A percentile compares a stretch with the other conserved stretches of the same genome.
These are phyloP conservation scores for Megacollybia marginata DNA, from an alignment of 768 basidiomycete genomes.

Conservation along the genomic window DNA sequence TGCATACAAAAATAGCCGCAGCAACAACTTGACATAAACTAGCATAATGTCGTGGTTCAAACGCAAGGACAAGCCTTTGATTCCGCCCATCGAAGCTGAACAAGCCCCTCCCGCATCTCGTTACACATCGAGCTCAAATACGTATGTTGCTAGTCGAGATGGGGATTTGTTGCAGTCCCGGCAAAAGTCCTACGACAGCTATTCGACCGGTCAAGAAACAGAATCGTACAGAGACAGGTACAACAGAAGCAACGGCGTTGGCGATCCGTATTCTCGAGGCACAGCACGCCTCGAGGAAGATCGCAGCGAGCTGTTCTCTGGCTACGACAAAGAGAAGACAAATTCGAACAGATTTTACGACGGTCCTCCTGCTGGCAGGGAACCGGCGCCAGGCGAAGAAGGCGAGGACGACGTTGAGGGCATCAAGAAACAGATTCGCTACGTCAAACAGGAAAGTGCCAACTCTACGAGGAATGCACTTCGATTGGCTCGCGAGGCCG, in stretches of 20 bases:
- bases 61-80: conserved; percentile 54
- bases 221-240: conserved; percentile 33
- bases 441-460: conserved; percentile 87
- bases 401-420: conserved; percentile 88
- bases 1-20: too few species aligned
- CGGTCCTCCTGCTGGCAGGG: conserved; percentile 38
- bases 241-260: conserved; percentile 43
- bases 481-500: conserved; percentile 89
- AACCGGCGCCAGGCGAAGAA: conserved; percentile 58
- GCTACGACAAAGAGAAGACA: conserved; percentile 54
- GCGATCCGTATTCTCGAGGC: conserved; percentile 63
- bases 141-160: conserved; percentile 66
- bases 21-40: too few species aligned
- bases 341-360: conserved; percentile 67
- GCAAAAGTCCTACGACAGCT: conserved; percentile 12
- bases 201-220: conserved; percentile 9
- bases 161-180: conserved; percentile 43
- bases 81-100: conserved; percentile 54
- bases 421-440: conserved; percentile 88
- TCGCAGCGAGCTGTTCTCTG: conserved; percentile 69
- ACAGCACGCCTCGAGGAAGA: conserved; percentile 53
- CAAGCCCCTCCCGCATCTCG: conserved; percentile 32
- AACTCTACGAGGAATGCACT: conserved; percentile 88
- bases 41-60: conserved; percentile 58
- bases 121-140: conserved; percentile 45